Evolutionary conservation across 2,329 filamentous ascomycete species (phyloP).

Genomic region (Fusarium sublunatum): DNA sequence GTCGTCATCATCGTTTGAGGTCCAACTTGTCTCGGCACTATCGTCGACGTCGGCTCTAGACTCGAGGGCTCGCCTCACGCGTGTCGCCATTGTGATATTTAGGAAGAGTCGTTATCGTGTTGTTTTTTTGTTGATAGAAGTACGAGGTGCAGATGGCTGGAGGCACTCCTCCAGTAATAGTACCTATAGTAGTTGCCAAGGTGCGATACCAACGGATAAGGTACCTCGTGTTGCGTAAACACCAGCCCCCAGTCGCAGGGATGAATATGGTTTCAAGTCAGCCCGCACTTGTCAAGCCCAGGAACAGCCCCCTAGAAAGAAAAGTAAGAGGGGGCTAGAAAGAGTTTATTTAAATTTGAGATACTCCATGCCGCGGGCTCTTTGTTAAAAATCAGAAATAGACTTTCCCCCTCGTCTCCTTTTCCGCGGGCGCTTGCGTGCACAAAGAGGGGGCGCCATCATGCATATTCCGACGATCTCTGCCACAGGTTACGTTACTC

Average conservation of each 20-base stretch:
- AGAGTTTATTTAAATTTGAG: background rate
- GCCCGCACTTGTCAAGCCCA: constrained; percentile 22
- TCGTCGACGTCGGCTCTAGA: constrained; percentile 34
- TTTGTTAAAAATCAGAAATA: constrained; percentile 16
- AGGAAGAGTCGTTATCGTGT: constrained; percentile 1
- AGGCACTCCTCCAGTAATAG: constrained; percentile 13
- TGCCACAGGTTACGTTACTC: constrained; percentile 41
- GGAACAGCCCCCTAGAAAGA: constrained; percentile 19
- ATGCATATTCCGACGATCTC: constrained; percentile 32
- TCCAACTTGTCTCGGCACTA: background rate
- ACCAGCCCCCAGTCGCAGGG: constrained; percentile 17
- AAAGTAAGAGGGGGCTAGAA: constrained; percentile 2
- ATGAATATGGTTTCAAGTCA: constrained; percentile 6
- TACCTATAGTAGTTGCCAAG: constrained; percentile 23
- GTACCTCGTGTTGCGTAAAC: constrained; percentile 18
- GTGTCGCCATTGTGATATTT: constrained; percentile 33
- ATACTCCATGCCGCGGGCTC: no score
- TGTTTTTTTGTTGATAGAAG: constrained; percentile 22
- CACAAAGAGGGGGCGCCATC: constrained; percentile 27
- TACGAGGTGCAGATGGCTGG: constrained; percentile 20
- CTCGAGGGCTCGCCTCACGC: constrained; percentile 31
- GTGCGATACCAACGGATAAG: background rate
- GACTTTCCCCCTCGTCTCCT: constrained; percentile 2
- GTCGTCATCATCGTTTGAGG: constrained; percentile 29
- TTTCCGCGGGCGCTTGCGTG: constrained; percentile 20